Evolutionary conservation across 495 filamentous ascomycete genomes (phyloP).

Genomic region (Lasiosphaeris hirsuta): DNA sequence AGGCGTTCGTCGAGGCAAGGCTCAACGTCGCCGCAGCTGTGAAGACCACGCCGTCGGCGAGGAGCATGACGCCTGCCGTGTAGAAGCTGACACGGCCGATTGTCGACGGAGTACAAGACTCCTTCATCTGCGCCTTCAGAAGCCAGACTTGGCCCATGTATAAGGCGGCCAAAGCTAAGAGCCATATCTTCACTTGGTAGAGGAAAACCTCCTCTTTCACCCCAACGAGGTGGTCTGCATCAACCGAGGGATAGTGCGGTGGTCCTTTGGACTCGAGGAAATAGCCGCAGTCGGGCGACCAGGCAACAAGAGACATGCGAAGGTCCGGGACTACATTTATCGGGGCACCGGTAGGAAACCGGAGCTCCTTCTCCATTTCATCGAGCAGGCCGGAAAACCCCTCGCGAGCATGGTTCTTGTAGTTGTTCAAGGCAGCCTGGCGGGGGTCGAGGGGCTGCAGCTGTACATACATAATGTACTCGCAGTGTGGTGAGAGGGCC

Average conservation of each 20-base stretch:
- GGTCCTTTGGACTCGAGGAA: constrained; percentile 85
- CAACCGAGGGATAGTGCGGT: constrained; percentile 61
- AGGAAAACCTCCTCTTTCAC: constrained; percentile 75
- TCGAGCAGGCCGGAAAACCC: constrained; percentile 49
- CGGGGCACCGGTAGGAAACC: constrained; percentile 79
- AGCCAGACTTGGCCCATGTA: constrained; percentile 69
- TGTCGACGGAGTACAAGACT: constrained; percentile 91
- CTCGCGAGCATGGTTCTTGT: constrained; percentile 18
- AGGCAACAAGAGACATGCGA: constrained; percentile 78
- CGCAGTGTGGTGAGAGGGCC: constrained; percentile 70
- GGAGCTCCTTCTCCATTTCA: constrained; percentile 77
- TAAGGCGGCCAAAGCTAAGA: constrained; percentile 62
- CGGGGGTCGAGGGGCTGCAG: constrained; percentile 60
- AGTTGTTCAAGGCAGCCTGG: constrained; percentile 6
- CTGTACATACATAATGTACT: constrained; percentile 84
- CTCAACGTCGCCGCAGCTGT: constrained; percentile 59
- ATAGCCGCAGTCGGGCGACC: constrained; percentile 91
- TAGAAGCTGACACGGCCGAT: constrained; percentile 87
- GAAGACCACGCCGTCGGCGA: constrained; percentile 74
- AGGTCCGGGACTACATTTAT: constrained; percentile 64
- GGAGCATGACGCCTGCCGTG: constrained; percentile 77
- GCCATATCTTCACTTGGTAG: constrained; percentile 60
- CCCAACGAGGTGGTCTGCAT: constrained; percentile 67
- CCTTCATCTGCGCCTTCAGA: constrained; percentile 81
- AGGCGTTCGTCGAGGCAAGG: constrained; percentile 58